Evolutionary conservation across 2,329 filamentous ascomycete genomes (phyloP), one percentile per base, ranked within the genome.

Genomic region (Nothopassalora personata): DNA sequence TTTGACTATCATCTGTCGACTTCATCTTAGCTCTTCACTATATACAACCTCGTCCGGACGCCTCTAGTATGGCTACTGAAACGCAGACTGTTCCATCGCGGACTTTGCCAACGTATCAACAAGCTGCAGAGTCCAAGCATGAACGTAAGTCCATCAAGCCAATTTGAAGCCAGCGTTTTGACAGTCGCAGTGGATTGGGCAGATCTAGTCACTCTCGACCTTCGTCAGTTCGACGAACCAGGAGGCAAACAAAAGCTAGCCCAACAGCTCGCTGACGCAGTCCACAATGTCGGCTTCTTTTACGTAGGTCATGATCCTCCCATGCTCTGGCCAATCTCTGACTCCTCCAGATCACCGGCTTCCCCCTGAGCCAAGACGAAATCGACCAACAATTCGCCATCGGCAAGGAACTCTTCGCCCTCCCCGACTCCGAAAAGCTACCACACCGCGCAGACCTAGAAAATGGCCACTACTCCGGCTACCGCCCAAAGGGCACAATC

Each of bases 341-440:
- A 56, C 57, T 58, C 50, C 54, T 53, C 18, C 47, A 66, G 57
- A 65, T 67, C 19, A 81, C 80, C 59, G 85, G 86, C 71, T 86
- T 83, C 61, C 83, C 83, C 33, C 76, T 87, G n/a, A 74, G 72
- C 0, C 82, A 86, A 68, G 82, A 85, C 50, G 75, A 84, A 67
- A 78, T 87, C 1, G 80, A 86, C 63, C 74, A 76, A 5, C 84
- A 87, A 62, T 87, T 86, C 61, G 82, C 83, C 11, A 77, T 87
- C 2, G 84, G 80, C 1, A 82, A 83, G 58, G 76, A 81, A 36
- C 79, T 87, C 61, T 86, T 86, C 66, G 69, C 79, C 4, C 73
- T 86, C 0, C 76, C 83, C 0, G 74, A 77, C 0, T 79, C 83
- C 9, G 83, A 87, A 66, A 87, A 86, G 66, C 76, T 82, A 54